These are phyloP conservation scores for Tremella fuciformis DNA, from an alignment of 768 basidiomycete species.

Conservation along the genomic window DNA sequence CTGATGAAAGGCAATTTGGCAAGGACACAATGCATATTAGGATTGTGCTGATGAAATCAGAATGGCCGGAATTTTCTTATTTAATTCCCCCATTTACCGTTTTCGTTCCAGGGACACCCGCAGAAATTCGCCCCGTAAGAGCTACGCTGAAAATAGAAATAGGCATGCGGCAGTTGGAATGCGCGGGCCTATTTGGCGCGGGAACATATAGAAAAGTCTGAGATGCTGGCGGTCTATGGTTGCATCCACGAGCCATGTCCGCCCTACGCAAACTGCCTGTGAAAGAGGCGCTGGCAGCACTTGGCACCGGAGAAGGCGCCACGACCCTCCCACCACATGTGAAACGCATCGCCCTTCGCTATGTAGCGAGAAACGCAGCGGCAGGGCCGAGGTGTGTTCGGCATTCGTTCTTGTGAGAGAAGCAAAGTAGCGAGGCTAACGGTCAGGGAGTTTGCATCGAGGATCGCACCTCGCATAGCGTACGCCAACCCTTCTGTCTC, in stretches of 20 bases:
- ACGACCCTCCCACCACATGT: slow-evolving; percentile 20
- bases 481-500: slow-evolving; percentile 34
- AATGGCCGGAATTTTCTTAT: too few relatives aligned
- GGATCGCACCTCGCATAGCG: slow-evolving; percentile 28
- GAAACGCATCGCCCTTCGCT: slow-evolving; percentile 20
- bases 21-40: too few relatives aligned
- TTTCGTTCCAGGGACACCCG: too few relatives aligned
- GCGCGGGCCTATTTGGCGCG: too few relatives aligned
- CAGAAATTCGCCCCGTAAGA: too few relatives aligned
- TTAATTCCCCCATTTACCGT: too few relatives aligned
- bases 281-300: slow-evolving; percentile 13
- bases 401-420: too few relatives aligned
- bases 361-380: slow-evolving; percentile 28
- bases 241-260: not conserved
- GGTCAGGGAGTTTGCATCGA: slow-evolving; percentile 28
- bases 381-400: slow-evolving; percentile 32
- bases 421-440: not conserved
- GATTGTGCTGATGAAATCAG: too few relatives aligned
- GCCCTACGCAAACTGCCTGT: slow-evolving; percentile 19
- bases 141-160: too few relatives aligned
- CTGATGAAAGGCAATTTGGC: too few relatives aligned
- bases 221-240: not conserved
- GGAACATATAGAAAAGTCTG: too few relatives aligned
- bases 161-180: too few relatives aligned
- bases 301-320: slow-evolving; percentile 15